A percentile compares a stretch with the other conserved stretches of the same genome.
These are phyloP conservation scores for Colletotrichum godetiae DNA, from an alignment of 2,329 filamentous ascomycete genomes.

Conservation along the genomic window DNA sequence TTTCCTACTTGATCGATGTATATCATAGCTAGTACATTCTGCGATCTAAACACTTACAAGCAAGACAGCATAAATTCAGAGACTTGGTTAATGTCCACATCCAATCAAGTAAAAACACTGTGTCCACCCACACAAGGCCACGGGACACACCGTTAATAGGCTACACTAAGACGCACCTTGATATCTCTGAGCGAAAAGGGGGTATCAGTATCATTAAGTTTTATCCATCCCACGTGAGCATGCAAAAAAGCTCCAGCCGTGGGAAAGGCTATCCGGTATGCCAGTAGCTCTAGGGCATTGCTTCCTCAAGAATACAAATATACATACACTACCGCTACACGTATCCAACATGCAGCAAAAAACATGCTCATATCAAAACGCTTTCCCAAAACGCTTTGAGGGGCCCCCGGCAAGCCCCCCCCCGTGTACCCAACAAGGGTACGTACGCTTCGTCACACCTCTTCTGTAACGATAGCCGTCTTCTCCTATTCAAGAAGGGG, in stretches of 20 bases:
- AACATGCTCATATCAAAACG: background rate
- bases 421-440: too few species aligned
- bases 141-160: background rate
- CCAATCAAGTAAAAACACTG: background rate
- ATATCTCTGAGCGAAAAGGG: background rate
- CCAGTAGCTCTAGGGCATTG: background rate
- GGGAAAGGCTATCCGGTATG: background rate
- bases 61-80: background rate
- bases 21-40: too few species aligned
- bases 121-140: too few species aligned
- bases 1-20: too few species aligned
- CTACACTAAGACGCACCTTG: background rate
- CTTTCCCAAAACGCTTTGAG: background rate
- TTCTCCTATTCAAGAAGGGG: too few species aligned
- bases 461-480: background rate
- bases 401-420: background rate
- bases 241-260: background rate
- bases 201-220: conserved; percentile 17
- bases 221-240: background rate
- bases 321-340: background rate
- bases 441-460: too few species aligned
- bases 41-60: background rate
- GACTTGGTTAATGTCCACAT: background rate
- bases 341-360: background rate
- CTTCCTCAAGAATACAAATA: background rate